Evolutionary conservation across 2,329 filamentous ascomycete species (phyloP).

Genomic region (Furcasterigmium furcatum): DNA sequence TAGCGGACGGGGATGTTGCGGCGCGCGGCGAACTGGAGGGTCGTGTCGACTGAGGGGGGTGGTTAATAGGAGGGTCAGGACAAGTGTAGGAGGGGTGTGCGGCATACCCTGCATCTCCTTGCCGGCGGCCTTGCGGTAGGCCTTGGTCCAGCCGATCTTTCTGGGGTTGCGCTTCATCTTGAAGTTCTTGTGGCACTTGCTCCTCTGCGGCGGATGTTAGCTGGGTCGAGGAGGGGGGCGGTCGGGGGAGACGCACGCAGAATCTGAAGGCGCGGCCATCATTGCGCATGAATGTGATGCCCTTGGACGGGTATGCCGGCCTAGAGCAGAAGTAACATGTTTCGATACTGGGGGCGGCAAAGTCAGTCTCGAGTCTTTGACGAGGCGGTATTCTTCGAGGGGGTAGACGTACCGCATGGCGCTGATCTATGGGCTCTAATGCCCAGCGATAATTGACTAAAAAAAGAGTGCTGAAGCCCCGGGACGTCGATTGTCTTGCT

Average conservation of each 20-base stretch:
- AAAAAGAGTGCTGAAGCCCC: not conserved
- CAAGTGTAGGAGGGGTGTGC: not conserved
- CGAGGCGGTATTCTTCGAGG: no score
- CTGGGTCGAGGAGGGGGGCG: not conserved
- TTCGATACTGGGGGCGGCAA: constrained; percentile 29
- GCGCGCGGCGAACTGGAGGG: constrained; percentile 85
- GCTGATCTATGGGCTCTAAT: not conserved
- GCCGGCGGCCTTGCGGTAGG: constrained; percentile 79
- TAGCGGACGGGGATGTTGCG: constrained; percentile 95
- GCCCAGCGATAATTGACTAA: not conserved
- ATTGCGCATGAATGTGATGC: constrained; percentile 39
- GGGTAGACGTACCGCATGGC: constrained; percentile 11
- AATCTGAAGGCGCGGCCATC: constrained; percentile 53
- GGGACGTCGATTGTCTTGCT: not conserved
- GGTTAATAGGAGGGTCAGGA: not conserved
- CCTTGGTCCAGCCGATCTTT: constrained; percentile 97
- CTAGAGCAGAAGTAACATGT: constrained; percentile 44
- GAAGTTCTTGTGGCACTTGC: constrained; percentile 42
- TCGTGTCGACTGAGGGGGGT: constrained; percentile 67
- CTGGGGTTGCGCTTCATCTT: constrained; percentile 98
- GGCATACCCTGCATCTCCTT: constrained; percentile 40
- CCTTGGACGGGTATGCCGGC: constrained; percentile 51
- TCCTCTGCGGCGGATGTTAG: not conserved
- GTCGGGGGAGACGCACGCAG: constrained; percentile 38
- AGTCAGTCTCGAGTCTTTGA: not conserved